Evolutionary conservation across 331 rosid species (phyloP), one percentile per base, ranked within the genome.

Genomic region (Erythrophleum ivorense): DNA sequence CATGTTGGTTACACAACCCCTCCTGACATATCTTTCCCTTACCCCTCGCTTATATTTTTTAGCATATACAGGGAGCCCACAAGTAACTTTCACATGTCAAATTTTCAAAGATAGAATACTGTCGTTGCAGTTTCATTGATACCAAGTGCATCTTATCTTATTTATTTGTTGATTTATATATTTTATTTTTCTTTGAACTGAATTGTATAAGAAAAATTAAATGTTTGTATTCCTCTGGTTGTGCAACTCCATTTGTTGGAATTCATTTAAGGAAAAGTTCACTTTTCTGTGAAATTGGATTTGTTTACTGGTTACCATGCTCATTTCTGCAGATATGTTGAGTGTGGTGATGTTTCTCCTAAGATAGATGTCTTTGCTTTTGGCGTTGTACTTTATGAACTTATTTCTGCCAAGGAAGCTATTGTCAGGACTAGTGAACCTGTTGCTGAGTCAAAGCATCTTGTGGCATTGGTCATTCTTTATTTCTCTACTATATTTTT

Each of bases 381-480:
- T n/a, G 99, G 99, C 31, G 99, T 95, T 57, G 98, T 96, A 76
- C 89, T 96, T 75, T 93, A 83, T 59, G 98, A 93, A 85, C 94
- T 96, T 58, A 93, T 96, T 84, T 96, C 99, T 18, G 97, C 99
- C 60, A 93, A 93, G 88, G 97, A 92, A 71, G 99, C 99, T 18
- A 87, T 96, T 4, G 82, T 93, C 73, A 88, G 78, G 86, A 62
- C 73, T 2, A 55, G 73, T 38, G 88, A 82, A 41, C 82, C 91
- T 0, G 52, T n/a, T 31, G 58, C 85, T n/a, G 98, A 93, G 78
- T 86, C 99, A 43, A 92, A 85, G 86, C 98, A 97, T 78, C 99
- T 96, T 0, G 94, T 93, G 14, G 88, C 87, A 76, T 70, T 93
- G 94, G 99, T 95, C n/a, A 50, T 33, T 34, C 70, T 34, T 63